Percentiles rank a stretch among this genome's conserved stretches.
Conservation (phyloP, 164 flowering plant species). For the Akebia trifoliata region DNA sequence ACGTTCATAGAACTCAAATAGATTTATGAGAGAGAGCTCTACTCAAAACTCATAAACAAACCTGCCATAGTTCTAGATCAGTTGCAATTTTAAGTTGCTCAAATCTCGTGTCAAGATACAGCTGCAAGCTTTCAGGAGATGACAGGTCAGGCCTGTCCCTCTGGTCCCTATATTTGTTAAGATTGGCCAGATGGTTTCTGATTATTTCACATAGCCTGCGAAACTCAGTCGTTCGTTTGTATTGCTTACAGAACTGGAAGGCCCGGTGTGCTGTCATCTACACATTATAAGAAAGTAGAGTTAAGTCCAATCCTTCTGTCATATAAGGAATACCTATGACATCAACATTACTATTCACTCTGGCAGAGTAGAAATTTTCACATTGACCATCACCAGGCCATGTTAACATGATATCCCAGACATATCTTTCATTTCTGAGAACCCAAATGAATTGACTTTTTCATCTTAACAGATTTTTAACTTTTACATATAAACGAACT, state of each 20-base stretch:
- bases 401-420: too few species aligned
- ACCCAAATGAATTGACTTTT: too few species aligned
- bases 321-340: not conserved
- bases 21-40: not conserved
- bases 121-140: conserved; percentile 83
- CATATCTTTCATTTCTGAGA: too few species aligned
- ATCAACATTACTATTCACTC: too few species aligned
- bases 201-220: conserved; percentile 93
- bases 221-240: conserved; percentile 87
- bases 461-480: too few species aligned
- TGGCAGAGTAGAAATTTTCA: too few species aligned
- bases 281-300: conserved; percentile 5
- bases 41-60: conserved; percentile 8
- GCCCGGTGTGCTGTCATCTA: conserved; percentile 97
- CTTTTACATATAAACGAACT: too few species aligned
- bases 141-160: conserved; percentile 89
- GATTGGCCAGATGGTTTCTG: conserved; percentile 80
- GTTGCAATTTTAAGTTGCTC: conserved; percentile 96
- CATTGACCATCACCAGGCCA: too few species aligned
- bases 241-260: conserved; percentile 95
- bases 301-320: not conserved
- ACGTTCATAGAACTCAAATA: not conserved
- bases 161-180: conserved; percentile 89
- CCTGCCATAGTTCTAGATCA: conserved; percentile 97
- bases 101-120: conserved; percentile 89